Evolutionary conservation across 2,329 filamentous ascomycete species (phyloP), one percentile per base, ranked within the genome.

Genomic region (Diaporthe destruens): DNA sequence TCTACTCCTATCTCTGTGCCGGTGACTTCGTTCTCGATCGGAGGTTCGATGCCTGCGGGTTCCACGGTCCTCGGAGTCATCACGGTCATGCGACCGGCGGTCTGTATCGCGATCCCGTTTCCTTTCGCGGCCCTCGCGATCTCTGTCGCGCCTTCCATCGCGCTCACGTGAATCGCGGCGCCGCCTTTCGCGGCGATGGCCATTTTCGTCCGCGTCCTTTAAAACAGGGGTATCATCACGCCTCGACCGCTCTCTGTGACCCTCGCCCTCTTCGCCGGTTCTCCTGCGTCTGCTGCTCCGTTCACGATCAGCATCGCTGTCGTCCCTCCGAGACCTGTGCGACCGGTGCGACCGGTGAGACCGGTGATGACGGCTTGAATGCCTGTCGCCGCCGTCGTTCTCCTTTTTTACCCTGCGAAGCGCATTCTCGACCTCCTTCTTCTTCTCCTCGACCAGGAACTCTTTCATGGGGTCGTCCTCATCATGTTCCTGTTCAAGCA

Each of bases 401-500:
- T 84, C 87, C 79, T 82, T 87, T 57, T 86, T 85, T 67, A 87
- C 80, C 76, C 83, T 87, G 75, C 86, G 85, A 76, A 93, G 82
- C 3, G 94, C 95, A 72, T 89, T 88, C 70, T 93, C 90, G 16
- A 98, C 89, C 80, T 98, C 94, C 80, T 94, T 94, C 82, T 93
- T 95, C 87, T 98, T 98, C 83, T 97, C 93, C 75, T 96, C 90
- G 67, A 98, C 91, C 75, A 98, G 80, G 78, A 94, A 98, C 49
- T 90, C 91, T 83, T 98, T 98, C 96, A 99, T 99, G 0, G 96
- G 96, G 81, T 99, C 96, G 74, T 98, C 96, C 32, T 98, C 95
- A 76, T 98, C 96, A 75, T 97, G 93, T 20, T 96, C 91, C 69
- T 89, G 85, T 68, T 97, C 90, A 71, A 98, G 81, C 56, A 90